A percentile compares a stretch with the other conserved stretches of the same genome.
Evolutionary conservation across 768 basidiomycete genomes (phyloP).

Genomic region (Lactarius hatsudake): DNA sequence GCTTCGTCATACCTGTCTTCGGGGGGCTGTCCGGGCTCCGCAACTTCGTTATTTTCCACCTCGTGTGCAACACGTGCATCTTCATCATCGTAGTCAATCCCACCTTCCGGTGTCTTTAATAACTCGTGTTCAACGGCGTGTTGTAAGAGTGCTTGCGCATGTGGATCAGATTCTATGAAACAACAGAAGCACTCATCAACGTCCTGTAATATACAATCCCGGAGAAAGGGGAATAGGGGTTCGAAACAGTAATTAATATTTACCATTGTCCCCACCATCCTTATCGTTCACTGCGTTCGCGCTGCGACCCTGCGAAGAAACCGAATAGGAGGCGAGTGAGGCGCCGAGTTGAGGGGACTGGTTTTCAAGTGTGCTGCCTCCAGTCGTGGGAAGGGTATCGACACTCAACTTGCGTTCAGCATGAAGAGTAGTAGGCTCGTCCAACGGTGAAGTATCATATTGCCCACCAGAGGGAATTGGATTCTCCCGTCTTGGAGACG

Average conservation of each 20-base stretch:
- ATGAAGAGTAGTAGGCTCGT: conserved; percentile 11
- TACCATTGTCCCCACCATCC: conserved; percentile 40
- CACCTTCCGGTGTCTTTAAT: background rate
- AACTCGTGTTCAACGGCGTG: conserved; percentile 8
- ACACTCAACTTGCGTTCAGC: background rate
- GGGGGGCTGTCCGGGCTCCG: background rate
- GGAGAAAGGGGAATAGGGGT: conserved; percentile 26
- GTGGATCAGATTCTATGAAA: conserved; percentile 26
- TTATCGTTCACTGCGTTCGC: conserved; percentile 25
- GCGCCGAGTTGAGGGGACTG: conserved; percentile 21
- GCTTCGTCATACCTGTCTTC: conserved; percentile 6
- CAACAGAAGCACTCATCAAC: conserved; percentile 25
- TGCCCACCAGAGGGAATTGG: conserved; percentile 50
- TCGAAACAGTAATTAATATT: conserved; percentile 38
- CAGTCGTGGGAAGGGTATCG: background rate
- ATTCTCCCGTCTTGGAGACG: conserved; percentile 59
- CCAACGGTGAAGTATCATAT: conserved; percentile 31
- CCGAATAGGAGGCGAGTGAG: conserved; percentile 1
- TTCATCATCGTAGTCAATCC: conserved; percentile 14
- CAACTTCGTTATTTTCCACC: conserved; percentile 6
- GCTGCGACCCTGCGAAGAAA: conserved; percentile 21
- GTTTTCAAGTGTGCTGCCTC: conserved; percentile 25
- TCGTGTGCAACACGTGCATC: conserved; percentile 23
- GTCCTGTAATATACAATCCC: conserved; percentile 25
- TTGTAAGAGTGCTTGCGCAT: conserved; percentile 17